Evolutionary conservation across 1,284 basidiomycete species (phyloP).

Genomic region (Sanghuangporus weigelae): DNA sequence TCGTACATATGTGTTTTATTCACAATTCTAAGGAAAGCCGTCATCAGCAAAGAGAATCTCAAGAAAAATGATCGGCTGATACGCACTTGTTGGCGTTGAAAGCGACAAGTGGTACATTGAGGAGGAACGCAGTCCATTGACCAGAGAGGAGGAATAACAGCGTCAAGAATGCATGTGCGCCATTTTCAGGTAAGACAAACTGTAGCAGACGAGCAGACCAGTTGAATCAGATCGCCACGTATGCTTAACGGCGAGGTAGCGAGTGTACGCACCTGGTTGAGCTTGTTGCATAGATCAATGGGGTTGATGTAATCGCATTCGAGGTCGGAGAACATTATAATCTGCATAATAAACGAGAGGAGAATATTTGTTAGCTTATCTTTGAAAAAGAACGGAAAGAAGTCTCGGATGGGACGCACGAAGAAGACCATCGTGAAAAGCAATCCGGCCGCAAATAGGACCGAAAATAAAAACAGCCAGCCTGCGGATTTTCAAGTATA

Average conservation of each 20-base stretch:
- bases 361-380: neutral
- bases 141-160: conserved; percentile 87
- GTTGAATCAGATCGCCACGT: conserved; percentile 17
- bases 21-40: conserved; percentile 61
- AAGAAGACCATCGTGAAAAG: conserved; percentile 99
- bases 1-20: conserved; percentile 98
- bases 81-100: conserved; percentile 95
- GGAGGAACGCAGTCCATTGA: conserved; percentile 92
- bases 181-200: conserved; percentile 98
- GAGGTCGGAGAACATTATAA: conserved; percentile 99
- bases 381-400: neutral
- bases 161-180: conserved; percentile 88
- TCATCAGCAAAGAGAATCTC: neutral
- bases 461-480: conserved; percentile 92
- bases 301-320: conserved; percentile 99
- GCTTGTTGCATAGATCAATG: conserved; percentile 99
- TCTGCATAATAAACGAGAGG: conserved; percentile 46
- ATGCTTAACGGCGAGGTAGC: neutral
- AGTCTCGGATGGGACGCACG: conserved; percentile 48
- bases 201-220: conserved; percentile 29
- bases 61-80: neutral
- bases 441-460: conserved; percentile 87
- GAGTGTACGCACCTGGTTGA: conserved; percentile 77
- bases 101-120: conserved; percentile 87
- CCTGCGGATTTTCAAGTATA: conserved; percentile 39